Evolutionary conservation across 352 stramenopile genomes (phyloP).

Genomic region (Pythium biforme): DNA sequence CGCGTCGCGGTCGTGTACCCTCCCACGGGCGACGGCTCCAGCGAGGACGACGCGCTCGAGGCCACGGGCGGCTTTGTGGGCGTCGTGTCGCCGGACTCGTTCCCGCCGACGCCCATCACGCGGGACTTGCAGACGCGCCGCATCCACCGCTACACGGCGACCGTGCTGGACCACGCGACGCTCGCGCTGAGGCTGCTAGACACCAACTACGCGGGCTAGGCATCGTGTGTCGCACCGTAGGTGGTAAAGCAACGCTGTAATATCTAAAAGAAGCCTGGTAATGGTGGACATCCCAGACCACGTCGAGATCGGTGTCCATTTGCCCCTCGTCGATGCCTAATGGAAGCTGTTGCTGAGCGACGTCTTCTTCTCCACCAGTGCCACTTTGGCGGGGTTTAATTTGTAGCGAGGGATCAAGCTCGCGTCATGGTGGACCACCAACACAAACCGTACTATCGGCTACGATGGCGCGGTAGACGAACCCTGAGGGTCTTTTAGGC

Average conservation of each 20-base stretch:
- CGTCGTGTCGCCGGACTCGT: slow-evolving; percentile 68
- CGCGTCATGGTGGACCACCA: too few species aligned
- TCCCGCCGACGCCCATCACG: slow-evolving; percentile 79
- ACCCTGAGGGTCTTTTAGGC: too few species aligned
- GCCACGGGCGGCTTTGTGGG: slow-evolving; percentile 36
- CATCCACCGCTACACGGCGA: slow-evolving; percentile 75
- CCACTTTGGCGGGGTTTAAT: too few species aligned
- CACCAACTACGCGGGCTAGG: slow-evolving; percentile 21
- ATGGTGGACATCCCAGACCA: too few species aligned
- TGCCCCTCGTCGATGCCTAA: too few species aligned
- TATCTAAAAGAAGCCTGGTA: too few species aligned
- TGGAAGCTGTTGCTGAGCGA: too few species aligned
- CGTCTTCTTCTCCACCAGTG: too few species aligned
- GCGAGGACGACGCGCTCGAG: slow-evolving; percentile 26
- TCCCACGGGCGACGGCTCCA: slow-evolving; percentile 7
- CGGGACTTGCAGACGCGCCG: slow-evolving; percentile 67
- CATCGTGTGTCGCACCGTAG: neutral
- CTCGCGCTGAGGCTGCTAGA: slow-evolving; percentile 65
- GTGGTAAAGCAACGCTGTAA: neutral
- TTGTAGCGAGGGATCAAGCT: too few species aligned
- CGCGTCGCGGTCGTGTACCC: slow-evolving; percentile 55
- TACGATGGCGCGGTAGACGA: too few species aligned
- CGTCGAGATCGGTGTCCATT: too few species aligned
- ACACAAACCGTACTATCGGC: too few species aligned
- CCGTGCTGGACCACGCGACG: slow-evolving; percentile 73